Evolutionary conservation across 345 rosid species (phyloP), one percentile per base, ranked within the genome.

Genomic region (Passiflora organensis): DNA sequence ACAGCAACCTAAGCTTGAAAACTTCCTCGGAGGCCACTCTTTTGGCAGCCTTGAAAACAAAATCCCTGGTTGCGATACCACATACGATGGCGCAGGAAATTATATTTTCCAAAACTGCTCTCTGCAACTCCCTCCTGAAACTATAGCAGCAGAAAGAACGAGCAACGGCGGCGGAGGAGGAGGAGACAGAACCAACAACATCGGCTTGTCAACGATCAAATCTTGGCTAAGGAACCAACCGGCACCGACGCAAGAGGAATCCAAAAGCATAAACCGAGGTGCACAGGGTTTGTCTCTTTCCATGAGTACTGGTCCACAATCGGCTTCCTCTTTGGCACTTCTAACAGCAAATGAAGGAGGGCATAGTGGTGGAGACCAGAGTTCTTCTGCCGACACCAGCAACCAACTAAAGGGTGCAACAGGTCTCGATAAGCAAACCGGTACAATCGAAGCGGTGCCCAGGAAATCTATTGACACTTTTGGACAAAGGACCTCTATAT

Each of bases 141-240:
- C 64, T 6, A 32, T 48, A 24, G 16, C 53, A 11, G 48, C 34
- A n/a, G 58, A 53, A 37, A 65, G 56, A 47, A 42, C 55, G 16
- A 45, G 17, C 19, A 67, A 39, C 20, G 73, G 60, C 32, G 65
- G 56, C 6, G 76, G 68, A 38, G 64, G 54, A 4, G 50, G 48
- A 6, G 44, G 48, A 52, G 43, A 38, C 2, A 60, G 14, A 19
- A 49, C 10, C 41, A 60, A 41, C 4, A 50, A 18, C 4, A 39
- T 83, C 12, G 96, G 89, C 12, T 68, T 89, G 59, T 86, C 96
- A 12, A 83, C 85, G 87, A 82, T 89, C 62, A 86, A 86, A 48
- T 72, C 91, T n/a, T 89, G 91, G 96, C 49, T 86, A 45, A 64
- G 87, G 23, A 82, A 78, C 80, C 87, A 86, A 10, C 82, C 88